Evolutionary conservation across 225 moss, liverwort and hornwort species (phyloP).

Genomic region (Pleurozium schreberi): DNA sequence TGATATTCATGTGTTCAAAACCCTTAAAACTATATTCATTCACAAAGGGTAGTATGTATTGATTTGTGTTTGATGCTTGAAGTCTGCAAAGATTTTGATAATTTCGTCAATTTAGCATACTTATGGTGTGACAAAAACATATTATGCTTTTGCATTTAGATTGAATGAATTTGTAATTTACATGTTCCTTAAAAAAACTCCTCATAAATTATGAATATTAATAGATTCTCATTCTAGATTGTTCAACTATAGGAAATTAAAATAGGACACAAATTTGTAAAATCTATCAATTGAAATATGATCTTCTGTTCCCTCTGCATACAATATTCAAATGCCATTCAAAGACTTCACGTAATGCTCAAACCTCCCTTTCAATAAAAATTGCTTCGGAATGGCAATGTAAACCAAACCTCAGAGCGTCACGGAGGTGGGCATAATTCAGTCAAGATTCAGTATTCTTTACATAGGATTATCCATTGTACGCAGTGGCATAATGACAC

Average conservation of each 20-base stretch:
- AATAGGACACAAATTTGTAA: not conserved
- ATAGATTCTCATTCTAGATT: not conserved
- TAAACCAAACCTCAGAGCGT: not conserved
- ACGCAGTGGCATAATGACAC: not conserved
- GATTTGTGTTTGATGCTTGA: not conserved
- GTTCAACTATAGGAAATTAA: not conserved
- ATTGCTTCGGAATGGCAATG: not conserved
- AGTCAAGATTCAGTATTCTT: no score
- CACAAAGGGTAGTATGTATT: rapidly evolving
- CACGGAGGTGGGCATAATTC: not conserved
- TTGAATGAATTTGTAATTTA: not conserved
- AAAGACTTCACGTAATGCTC: no score
- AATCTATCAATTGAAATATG: not conserved
- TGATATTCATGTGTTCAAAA: not conserved
- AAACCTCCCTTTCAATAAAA: not conserved
- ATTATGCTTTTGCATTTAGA: not conserved
- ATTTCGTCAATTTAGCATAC: rapidly evolving
- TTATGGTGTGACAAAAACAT: not conserved
- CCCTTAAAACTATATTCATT: not conserved
- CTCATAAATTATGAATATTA: not conserved
- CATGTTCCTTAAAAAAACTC: not conserved
- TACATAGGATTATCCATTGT: no score
- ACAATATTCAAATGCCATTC: not conserved
- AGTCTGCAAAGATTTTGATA: not conserved
- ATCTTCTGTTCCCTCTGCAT: not conserved